These are phyloP conservation scores for Trichothecium sympodiale DNA, from an alignment of 2,329 filamentous ascomycete species.

Conservation along the genomic window DNA sequence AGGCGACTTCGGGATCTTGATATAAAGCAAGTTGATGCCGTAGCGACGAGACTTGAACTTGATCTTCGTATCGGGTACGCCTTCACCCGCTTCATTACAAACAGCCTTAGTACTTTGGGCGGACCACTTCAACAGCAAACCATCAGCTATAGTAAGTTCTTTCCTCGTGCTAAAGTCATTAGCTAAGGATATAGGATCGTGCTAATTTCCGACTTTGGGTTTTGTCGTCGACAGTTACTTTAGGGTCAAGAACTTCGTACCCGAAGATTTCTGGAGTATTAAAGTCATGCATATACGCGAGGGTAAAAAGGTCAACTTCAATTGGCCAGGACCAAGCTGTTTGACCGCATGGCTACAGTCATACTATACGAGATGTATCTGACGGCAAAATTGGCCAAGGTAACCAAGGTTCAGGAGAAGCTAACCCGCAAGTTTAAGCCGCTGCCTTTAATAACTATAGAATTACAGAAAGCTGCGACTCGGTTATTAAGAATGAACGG, in stretches of 20 bases:
- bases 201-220: slow-evolving; percentile 91
- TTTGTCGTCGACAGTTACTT: slow-evolving; percentile 97
- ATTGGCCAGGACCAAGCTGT: slow-evolving; percentile 74
- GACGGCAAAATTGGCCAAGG: slow-evolving; percentile 60
- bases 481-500: slow-evolving; percentile 82
- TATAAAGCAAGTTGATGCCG: slow-evolving; percentile 76
- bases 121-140: slow-evolving; percentile 52
- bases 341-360: slow-evolving; percentile 72
- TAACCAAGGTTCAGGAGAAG: slow-evolving; percentile 80
- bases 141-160: slow-evolving; percentile 65
- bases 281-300: slow-evolving; percentile 72
- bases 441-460: slow-evolving; percentile 85
- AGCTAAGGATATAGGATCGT: slow-evolving; percentile 50
- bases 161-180: neutral
- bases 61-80: slow-evolving; percentile 87
- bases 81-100: slow-evolving; percentile 81
- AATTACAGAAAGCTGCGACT: slow-evolving; percentile 91
- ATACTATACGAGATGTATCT: slow-evolving; percentile 83
- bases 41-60: slow-evolving; percentile 79
- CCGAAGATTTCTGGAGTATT: slow-evolving; percentile 89
- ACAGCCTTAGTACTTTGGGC: slow-evolving; percentile 63
- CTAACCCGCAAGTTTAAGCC: slow-evolving; percentile 92
- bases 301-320: slow-evolving; percentile 69
- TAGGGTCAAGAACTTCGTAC: slow-evolving; percentile 83
- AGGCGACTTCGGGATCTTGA: slow-evolving; percentile 68